Evolutionary conservation across 345 rosid genomes (phyloP).

Genomic region (Triadica sebifera): DNA sequence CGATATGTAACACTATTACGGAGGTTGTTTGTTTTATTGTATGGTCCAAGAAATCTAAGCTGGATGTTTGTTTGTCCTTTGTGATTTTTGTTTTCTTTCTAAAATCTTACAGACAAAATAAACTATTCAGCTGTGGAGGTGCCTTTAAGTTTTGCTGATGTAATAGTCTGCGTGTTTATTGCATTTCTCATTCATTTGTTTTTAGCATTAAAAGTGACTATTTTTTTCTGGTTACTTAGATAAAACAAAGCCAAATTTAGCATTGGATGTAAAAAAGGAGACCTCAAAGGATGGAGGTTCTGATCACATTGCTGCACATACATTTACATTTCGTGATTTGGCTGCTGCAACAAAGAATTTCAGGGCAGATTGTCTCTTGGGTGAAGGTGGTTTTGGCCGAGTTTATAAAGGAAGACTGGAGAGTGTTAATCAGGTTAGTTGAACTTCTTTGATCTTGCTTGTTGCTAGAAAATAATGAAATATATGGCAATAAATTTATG

Average conservation of each 20-base stretch:
- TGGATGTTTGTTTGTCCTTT: neutral
- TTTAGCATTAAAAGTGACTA: neutral
- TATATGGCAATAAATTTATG: neutral
- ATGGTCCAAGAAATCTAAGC: constrained; percentile 5
- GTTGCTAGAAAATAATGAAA: constrained; percentile 12
- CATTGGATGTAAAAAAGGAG: constrained; percentile 40
- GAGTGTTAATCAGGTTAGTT: constrained; percentile 57
- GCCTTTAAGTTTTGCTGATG: constrained; percentile 10
- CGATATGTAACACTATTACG: neutral
- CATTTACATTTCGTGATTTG: constrained; percentile 71
- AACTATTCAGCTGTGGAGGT: neutral
- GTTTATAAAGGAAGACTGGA: constrained; percentile 68
- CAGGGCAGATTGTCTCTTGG: constrained; percentile 71
- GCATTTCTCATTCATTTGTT: neutral
- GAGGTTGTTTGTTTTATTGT: constrained; percentile 10
- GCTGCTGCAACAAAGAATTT: constrained; percentile 81
- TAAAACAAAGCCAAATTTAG: constrained; percentile 39
- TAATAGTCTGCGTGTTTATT: neutral
- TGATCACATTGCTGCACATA: constrained; percentile 59
- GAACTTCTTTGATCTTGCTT: constrained; percentile 5
- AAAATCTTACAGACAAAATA: neutral
- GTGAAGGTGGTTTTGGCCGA: constrained; percentile 91
- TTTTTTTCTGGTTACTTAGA: constrained; percentile 34
- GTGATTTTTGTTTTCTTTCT: constrained; percentile 15
- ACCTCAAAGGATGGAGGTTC: constrained; percentile 46